Conservation (phyloP, 306 rosid genomes). For the Cucumis cinereus region DNA sequence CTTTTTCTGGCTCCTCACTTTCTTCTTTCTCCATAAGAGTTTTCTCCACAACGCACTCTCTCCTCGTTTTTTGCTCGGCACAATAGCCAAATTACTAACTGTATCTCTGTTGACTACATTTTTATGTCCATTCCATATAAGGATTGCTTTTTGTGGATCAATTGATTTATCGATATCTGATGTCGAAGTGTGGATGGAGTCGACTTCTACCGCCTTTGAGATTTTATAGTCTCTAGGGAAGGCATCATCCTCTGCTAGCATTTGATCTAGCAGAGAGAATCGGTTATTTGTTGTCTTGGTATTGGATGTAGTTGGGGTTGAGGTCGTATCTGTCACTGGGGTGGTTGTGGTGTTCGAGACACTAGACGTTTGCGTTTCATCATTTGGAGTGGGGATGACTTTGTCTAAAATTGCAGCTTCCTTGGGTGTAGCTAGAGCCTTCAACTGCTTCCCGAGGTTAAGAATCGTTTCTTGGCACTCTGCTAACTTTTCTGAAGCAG, state of each 20-base stretch:
- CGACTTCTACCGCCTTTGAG: constrained; percentile 20
- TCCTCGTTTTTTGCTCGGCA: constrained; percentile 44
- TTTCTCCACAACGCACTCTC: constrained; percentile 46
- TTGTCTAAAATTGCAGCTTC: constrained; percentile 53
- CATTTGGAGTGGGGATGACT: constrained; percentile 27
- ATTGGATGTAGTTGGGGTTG: constrained; percentile 15
- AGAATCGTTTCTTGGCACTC: constrained; percentile 94
- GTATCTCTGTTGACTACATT: constrained; percentile 21
- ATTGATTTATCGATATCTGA: neutral
- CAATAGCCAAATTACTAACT: constrained; percentile 42
- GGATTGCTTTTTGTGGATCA: constrained; percentile 25
- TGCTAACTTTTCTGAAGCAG: constrained; percentile 86
- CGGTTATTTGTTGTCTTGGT: constrained; percentile 25
- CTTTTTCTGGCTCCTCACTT: constrained; percentile 33
- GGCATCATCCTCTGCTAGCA: constrained; percentile 57
- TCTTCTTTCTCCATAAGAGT: constrained; percentile 62
- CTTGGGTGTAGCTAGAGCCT: constrained; percentile 63
- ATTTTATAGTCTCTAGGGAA: constrained; percentile 6
- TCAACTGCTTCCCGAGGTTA: constrained; percentile 82
- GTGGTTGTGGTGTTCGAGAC: neutral
- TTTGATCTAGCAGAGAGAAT: constrained; percentile 56
- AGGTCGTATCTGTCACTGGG: neutral
- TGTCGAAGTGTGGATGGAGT: neutral
- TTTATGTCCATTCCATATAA: constrained; percentile 26
- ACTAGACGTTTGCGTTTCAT: neutral